A percentile compares a stretch with the other conserved stretches of the same genome.
Conservation (phyloP, 306 rosid species). For the Glycine tomentella region DNA sequence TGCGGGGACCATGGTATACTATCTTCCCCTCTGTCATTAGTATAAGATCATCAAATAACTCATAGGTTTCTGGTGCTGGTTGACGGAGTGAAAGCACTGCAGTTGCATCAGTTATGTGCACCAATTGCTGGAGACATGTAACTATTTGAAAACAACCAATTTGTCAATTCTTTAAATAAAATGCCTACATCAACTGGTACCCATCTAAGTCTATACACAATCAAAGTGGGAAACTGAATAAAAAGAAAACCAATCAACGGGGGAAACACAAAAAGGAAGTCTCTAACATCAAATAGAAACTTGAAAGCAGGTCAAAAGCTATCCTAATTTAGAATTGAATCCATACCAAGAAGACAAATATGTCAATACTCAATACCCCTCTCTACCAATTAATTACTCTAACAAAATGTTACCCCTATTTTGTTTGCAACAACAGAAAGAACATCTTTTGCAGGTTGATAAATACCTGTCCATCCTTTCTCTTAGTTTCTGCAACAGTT, state of each 20-base stretch:
- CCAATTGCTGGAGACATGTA: slow-evolving; percentile 80
- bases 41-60: slow-evolving; percentile 81
- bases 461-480: slow-evolving; percentile 65
- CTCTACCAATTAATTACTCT: no score
- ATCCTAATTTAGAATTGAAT: slow-evolving; percentile 24
- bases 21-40: slow-evolving; percentile 83
- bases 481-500: slow-evolving; percentile 54
- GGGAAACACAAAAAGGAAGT: neutral
- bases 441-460: no score
- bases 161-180: slow-evolving; percentile 45
- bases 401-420: no score
- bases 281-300: slow-evolving; percentile 34
- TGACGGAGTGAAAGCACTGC: slow-evolving; percentile 87
- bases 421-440: no score
- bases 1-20: slow-evolving; percentile 77
- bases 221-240: no score
- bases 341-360: slow-evolving; percentile 10
- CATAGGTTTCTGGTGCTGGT: slow-evolving; percentile 87
- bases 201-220: neutral
- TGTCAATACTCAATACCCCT: neutral
- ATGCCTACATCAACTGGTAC: slow-evolving; percentile 1
- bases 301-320: slow-evolving; percentile 25
- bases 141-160: slow-evolving; percentile 61
- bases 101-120: slow-evolving; percentile 74
- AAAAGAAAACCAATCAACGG: no score